Percentiles rank a stretch among this genome's conserved stretches.
phyloP scores from a whole-genome alignment of 768 basidiomycete species.

The Tylopilus plumbeoviolaceoides region DNA sequence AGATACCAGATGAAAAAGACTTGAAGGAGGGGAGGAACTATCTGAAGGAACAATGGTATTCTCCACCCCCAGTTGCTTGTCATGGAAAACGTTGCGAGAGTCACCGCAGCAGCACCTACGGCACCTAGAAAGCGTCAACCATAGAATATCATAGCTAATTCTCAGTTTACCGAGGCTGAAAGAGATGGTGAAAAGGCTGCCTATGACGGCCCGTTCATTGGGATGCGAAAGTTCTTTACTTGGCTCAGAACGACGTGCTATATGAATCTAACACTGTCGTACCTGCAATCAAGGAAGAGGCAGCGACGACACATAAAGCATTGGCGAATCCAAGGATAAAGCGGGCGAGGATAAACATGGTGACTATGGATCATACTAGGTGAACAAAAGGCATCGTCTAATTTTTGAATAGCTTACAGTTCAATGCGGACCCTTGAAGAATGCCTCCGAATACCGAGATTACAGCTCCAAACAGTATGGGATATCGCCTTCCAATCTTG shows the following conservation, averaged over 20 bases:
- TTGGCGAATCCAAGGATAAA: slow-evolving; percentile 17
- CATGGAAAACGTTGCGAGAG: slow-evolving; percentile 63
- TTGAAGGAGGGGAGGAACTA: slow-evolving; percentile 49
- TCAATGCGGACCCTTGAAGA: slow-evolving; percentile 14
- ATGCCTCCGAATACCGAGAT: slow-evolving; percentile 7
- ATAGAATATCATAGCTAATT: neutral
- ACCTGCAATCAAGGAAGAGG: slow-evolving; percentile 23
- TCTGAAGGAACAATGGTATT: slow-evolving; percentile 55
- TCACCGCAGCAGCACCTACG: slow-evolving; percentile 42
- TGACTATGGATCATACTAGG: neutral
- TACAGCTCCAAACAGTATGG: slow-evolving; percentile 8
- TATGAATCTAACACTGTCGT: neutral
- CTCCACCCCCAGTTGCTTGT: slow-evolving; percentile 59
- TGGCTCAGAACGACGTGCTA: neutral
- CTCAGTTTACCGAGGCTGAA: neutral
- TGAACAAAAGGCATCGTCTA: neutral
- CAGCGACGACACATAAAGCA: slow-evolving; percentile 15
- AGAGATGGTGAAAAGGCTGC: neutral
- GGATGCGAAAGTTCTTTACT: slow-evolving; percentile 15
- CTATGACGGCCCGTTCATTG: slow-evolving; percentile 11
- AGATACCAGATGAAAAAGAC: slow-evolving; percentile 52
- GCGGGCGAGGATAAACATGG: slow-evolving; percentile 11
- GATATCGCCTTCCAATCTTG: slow-evolving; percentile 6
- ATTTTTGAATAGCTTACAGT: slow-evolving; percentile 1
- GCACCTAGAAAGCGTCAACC: slow-evolving; percentile 3